Evolutionary conservation across 192 early-diverging fungal genomes (phyloP), one percentile per base, ranked within the genome.

Genomic region (Coemansia sp.): DNA sequence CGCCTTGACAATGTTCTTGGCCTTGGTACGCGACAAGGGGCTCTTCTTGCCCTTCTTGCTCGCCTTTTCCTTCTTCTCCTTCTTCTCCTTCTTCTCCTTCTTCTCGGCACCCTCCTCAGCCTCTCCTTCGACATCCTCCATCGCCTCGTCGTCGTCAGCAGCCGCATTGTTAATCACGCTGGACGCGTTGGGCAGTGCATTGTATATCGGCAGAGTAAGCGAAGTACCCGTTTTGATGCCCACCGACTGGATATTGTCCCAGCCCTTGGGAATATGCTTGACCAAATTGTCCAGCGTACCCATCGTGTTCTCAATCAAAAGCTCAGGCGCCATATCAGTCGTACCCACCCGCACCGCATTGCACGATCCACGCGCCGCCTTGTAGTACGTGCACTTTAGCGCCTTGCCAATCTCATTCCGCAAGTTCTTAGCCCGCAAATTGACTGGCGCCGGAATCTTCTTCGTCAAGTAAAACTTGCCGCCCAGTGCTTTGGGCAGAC

Each of bases 221-320:
- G 94, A 94, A 11, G 86, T 83, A 49, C 77, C 84, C 7, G 92
- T 90, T 80, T 97, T 97, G 80, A 98, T 78, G 39, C 87, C 74
- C 50, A 98, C 84, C 9, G 92, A 87, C 72, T 89, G 91, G 60
- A 98, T 86, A 79, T 94, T 95, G 38, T 85, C 77, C 89, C 91
- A 94, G 48, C 87, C 84, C 61, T 89, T 83, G 8, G 92, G 89
- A 41, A 95, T 79, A 60, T 86, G 85, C 22, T 83, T 79, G 12
- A 87, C 77, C 59, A 94, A 82, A 17, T 57, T 64, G 1, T 86
- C 73, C 15, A 90, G 76, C 8, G 87, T 87, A 5, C 62, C 56
- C 74, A 87, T 73, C 25, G 95, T 83, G 82, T 98, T 98, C 43
- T 92, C 90, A 1, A 84, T 84, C 29, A 95, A 73, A 57, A 92